A percentile compares a stretch with the other conserved stretches of the same genome.
Conservation (phyloP, 768 basidiomycete genomes). For the Wakefieldia striispora region DNA sequence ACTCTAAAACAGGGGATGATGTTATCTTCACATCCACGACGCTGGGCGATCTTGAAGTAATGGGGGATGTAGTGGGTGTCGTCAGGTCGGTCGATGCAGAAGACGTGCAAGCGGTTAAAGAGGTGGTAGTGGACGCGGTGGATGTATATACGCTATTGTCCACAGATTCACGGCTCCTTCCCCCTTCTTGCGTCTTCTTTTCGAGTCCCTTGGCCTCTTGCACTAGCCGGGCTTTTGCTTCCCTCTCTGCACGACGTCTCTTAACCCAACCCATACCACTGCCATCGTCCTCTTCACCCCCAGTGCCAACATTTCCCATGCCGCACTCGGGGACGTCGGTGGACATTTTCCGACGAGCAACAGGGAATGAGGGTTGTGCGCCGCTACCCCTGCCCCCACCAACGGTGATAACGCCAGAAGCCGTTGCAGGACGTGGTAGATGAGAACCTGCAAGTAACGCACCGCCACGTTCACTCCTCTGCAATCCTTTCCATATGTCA, state of each 20-base stretch:
- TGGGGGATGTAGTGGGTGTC: conserved; percentile 19
- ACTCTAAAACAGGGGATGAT: conserved; percentile 3
- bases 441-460: conserved; percentile 19
- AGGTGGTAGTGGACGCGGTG: conserved; percentile 23
- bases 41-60: conserved; percentile 22
- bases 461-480: conserved; percentile 26
- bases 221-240: conserved; percentile 35
- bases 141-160: conserved; percentile 22
- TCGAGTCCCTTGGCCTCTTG: conserved; percentile 15
- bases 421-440: not conserved
- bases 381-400: conserved; percentile 12
- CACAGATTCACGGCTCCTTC: conserved; percentile 23
- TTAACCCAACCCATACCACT: conserved; percentile 87
- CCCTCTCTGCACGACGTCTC: conserved; percentile 57
- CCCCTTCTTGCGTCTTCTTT: conserved; percentile 16
- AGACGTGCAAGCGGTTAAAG: conserved; percentile 22
- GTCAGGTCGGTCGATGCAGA: conserved; percentile 15
- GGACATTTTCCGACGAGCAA: conserved; percentile 17
- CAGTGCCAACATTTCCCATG: conserved; percentile 26
- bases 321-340: conserved; percentile 21
- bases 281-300: conserved; percentile 68
- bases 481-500: conserved; percentile 28
- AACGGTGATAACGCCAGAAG: conserved; percentile 33
- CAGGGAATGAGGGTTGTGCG: conserved; percentile 9
- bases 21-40: conserved; percentile 12